A percentile compares a stretch with the other conserved stretches of the same genome.
These are phyloP conservation scores for Alternaria sp. DNA, from an alignment of 2,329 filamentous ascomycete species.

Conservation along the genomic window DNA sequence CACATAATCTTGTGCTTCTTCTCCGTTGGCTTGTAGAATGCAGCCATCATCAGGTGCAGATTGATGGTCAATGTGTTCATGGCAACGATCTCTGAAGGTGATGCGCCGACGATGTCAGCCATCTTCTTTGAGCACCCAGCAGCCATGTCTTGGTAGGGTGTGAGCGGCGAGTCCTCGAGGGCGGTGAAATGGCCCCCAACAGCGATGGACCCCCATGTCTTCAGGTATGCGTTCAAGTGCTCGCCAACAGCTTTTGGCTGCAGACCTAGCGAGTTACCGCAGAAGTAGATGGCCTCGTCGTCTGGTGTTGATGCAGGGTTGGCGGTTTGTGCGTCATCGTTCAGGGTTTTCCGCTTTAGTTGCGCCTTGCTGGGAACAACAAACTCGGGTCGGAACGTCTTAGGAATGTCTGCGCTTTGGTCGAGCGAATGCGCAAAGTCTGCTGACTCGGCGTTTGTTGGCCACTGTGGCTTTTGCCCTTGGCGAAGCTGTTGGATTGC, in stretches of 20 bases:
- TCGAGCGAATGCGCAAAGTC: slow-evolving; percentile 39
- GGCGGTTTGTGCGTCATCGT: slow-evolving; percentile 40
- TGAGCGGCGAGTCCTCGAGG: slow-evolving; percentile 71
- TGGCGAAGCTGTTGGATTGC: slow-evolving; percentile 37
- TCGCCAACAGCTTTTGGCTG: slow-evolving; percentile 73
- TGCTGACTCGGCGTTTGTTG: slow-evolving; percentile 26
- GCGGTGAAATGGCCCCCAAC: slow-evolving; percentile 82
- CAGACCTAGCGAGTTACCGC: slow-evolving; percentile 86
- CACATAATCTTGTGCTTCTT: slow-evolving; percentile 78
- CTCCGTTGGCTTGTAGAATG: slow-evolving; percentile 76
- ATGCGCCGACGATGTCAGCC: slow-evolving; percentile 76
- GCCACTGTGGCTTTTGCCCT: slow-evolving; percentile 39
- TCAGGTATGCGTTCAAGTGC: slow-evolving; percentile 75
- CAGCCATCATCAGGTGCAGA: slow-evolving; percentile 81
- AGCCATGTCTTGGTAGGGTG: slow-evolving; percentile 79
- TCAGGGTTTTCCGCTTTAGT: slow-evolving; percentile 66
- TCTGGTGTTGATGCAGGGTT: slow-evolving; percentile 40
- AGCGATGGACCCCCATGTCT: slow-evolving; percentile 82
- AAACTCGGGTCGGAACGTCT: slow-evolving; percentile 68
- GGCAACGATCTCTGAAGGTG: slow-evolving; percentile 75
- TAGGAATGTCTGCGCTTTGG: slow-evolving; percentile 42
- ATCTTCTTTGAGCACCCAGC: slow-evolving; percentile 73
- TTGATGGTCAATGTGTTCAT: slow-evolving; percentile 89
- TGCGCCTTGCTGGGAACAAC: slow-evolving; percentile 77
- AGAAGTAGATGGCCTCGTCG: slow-evolving; percentile 74